These are phyloP conservation scores for Eucalyptus camaldulensis DNA, from an alignment of 345 rosid species.

Conservation along the genomic window DNA sequence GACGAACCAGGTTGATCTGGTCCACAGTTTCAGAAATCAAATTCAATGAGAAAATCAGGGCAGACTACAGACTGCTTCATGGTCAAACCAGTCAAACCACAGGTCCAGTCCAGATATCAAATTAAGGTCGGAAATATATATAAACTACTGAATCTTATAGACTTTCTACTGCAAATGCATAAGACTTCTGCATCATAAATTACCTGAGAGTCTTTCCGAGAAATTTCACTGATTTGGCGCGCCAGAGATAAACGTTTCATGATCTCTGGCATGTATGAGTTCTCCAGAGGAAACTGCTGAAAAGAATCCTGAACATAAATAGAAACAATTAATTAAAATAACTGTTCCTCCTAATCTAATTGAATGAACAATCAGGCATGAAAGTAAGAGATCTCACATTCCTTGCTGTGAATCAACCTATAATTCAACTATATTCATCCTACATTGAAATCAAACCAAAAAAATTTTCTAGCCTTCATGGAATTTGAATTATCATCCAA, in stretches of 20 bases:
- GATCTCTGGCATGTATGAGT: conserved; percentile 82
- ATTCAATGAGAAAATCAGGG: background rate
- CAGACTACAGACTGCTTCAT: background rate
- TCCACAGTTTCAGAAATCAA: background rate
- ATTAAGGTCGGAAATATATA: background rate
- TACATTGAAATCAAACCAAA: background rate
- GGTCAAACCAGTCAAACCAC: background rate
- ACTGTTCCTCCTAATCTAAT: background rate
- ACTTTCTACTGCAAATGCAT: background rate
- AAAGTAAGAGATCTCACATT: background rate
- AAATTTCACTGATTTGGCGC: conserved; percentile 76
- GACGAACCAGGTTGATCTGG: background rate
- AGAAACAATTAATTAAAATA: background rate
- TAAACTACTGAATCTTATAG: background rate
- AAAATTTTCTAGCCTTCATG: background rate
- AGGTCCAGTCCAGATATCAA: background rate
- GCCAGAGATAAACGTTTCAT: conserved; percentile 79
- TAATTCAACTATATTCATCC: background rate
- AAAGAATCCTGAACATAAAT: conserved; percentile 51
- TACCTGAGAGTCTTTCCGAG: conserved; percentile 80
- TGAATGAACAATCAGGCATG: background rate
- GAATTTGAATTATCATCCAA: background rate
- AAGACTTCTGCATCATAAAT: background rate
- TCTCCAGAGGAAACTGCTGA: conserved; percentile 73
- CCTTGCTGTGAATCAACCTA: background rate